Conservation (phyloP, 1,284 basidiomycete species). For the Sporisorium exsertum region DNA sequence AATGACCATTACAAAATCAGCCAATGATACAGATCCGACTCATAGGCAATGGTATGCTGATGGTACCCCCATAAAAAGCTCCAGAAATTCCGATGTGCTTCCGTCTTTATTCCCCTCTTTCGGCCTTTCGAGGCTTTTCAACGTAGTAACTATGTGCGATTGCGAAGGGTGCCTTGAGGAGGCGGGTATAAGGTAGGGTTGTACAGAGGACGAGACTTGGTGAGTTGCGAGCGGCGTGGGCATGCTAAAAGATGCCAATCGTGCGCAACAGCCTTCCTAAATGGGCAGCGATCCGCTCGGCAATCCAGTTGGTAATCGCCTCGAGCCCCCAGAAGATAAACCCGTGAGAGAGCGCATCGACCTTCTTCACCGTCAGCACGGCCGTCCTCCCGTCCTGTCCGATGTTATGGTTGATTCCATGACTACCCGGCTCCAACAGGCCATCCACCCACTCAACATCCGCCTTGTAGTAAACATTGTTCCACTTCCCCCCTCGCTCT, state of each 20-base stretch:
- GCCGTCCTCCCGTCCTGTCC: constrained; percentile 64
- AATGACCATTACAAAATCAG: too few species aligned
- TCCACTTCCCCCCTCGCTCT: constrained; percentile 60
- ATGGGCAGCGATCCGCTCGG: constrained; percentile 25
- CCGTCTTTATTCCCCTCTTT: too few species aligned
- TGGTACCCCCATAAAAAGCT: too few species aligned
- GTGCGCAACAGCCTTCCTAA: constrained; percentile 19
- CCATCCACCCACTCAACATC: constrained; percentile 65
- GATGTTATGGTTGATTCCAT: constrained; percentile 69
- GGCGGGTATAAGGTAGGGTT: background rate
- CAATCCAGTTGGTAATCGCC: constrained; percentile 37
- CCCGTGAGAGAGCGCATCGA: constrained; percentile 24
- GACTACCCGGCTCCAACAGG: constrained; percentile 59
- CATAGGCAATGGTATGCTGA: too few species aligned
- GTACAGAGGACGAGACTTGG: background rate
- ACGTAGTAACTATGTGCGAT: background rate
- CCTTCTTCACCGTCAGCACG: constrained; percentile 62
- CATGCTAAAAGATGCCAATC: constrained; percentile 19
- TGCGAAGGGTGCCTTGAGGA: background rate
- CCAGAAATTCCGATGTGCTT: too few species aligned
- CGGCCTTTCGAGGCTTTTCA: too few species aligned
- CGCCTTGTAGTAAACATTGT: constrained; percentile 64
- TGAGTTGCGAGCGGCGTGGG: background rate
- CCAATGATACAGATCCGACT: too few species aligned
- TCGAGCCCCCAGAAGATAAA: constrained; percentile 48